Conservation (phyloP, 108 stramenopile species). For the Cyclostephanos tholiformis region DNA sequence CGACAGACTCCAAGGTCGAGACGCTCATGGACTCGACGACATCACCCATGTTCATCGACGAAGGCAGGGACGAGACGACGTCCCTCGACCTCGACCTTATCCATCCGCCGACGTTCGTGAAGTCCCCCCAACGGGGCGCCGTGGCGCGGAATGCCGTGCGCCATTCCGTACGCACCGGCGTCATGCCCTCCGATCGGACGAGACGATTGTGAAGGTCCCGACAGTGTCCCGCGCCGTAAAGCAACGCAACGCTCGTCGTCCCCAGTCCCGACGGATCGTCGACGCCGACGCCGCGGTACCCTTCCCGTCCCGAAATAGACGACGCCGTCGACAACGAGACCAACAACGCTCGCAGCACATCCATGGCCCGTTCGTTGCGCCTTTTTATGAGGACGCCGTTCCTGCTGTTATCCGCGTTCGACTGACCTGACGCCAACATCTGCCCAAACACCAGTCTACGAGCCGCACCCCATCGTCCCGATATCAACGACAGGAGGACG, state of each 20-base stretch:
- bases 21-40: slow-evolving; percentile 32
- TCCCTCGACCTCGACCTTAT: slow-evolving; percentile 11
- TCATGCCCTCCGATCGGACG: slow-evolving; percentile 48
- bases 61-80: neutral
- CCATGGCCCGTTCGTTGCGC: slow-evolving; percentile 72
- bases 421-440: slow-evolving; percentile 54
- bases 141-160: slow-evolving; percentile 69
- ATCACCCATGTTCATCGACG: slow-evolving; percentile 9
- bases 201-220: slow-evolving; percentile 66
- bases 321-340: slow-evolving; percentile 15
- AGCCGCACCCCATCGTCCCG: slow-evolving; percentile 46
- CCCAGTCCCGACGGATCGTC: neutral
- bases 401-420: slow-evolving; percentile 30
- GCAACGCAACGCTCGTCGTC: slow-evolving; percentile 42
- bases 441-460: slow-evolving; percentile 74
- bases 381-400: slow-evolving; percentile 51
- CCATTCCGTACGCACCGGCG: slow-evolving; percentile 61
- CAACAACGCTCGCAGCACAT: slow-evolving; percentile 47
- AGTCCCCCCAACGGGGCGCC: slow-evolving; percentile 37
- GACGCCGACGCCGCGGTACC: neutral
- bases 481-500: slow-evolving; percentile 37
- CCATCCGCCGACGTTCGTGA: slow-evolving; percentile 18
- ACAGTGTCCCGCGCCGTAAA: slow-evolving; percentile 81
- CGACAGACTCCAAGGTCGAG: slow-evolving; percentile 45
- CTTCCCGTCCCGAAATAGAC: neutral